Conservation (phyloP, 139 green algal genomes). For the Diplosphaera chodatii region DNA sequence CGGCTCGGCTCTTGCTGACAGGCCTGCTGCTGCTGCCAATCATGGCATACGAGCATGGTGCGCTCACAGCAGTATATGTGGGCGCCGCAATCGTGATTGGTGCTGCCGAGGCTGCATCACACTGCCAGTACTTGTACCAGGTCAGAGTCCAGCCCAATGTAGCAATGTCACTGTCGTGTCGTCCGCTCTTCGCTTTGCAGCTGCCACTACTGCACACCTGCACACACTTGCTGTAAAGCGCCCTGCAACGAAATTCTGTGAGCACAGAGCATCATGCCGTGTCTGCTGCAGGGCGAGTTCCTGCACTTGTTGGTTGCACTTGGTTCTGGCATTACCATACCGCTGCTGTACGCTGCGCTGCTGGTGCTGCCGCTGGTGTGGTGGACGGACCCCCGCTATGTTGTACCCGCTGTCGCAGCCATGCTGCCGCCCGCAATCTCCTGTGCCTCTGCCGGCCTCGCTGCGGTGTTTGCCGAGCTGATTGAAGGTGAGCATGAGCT, state of each 20-base stretch:
- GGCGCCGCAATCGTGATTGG: background rate
- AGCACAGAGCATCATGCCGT: too few relatives aligned
- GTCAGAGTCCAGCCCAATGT: too few relatives aligned
- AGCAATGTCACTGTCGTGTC: too few relatives aligned
- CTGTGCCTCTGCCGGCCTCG: background rate
- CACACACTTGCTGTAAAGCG: too few relatives aligned
- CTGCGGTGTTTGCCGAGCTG: background rate
- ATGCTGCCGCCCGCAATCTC: background rate
- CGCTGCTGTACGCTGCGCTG: background rate
- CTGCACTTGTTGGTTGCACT: background rate
- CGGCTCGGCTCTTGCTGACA: background rate
- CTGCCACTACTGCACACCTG: too few relatives aligned
- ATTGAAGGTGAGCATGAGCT: background rate
- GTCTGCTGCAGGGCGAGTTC: background rate
- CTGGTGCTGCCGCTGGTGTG: background rate
- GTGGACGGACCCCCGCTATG: background rate
- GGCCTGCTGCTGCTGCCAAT: background rate
- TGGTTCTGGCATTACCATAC: background rate
- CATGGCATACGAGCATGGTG: background rate
- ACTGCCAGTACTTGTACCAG: background rate
- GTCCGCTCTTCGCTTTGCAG: too few relatives aligned
- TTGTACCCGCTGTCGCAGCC: background rate
- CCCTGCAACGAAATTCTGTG: too few relatives aligned
- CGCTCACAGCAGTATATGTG: background rate
- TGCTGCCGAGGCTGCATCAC: background rate